Evolutionary conservation across 306 rosid genomes (phyloP), one percentile per base, ranked within the genome.

Genomic region (apple (Malus domestica)): DNA sequence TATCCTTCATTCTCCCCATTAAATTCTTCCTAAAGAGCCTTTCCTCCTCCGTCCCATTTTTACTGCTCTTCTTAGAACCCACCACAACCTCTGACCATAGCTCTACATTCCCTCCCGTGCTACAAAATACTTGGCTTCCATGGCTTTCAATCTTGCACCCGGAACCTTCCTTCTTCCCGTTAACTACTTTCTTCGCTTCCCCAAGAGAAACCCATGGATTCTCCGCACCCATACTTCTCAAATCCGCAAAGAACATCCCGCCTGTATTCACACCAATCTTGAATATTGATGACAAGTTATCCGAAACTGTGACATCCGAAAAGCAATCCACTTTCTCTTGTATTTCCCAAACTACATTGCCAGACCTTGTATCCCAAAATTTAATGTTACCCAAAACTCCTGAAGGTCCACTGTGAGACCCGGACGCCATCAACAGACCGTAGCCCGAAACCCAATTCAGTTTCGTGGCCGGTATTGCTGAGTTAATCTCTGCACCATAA

Each of bases 331-430:
- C 73, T 32, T 86, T 87, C 89, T 95, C 99, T 0, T 82, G 67
- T 46, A 90, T 8, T 75, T 95, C 99, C 92, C 96, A 89, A 2
- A 84, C 96, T 13, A 80, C 78, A 45, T 64, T 83, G 0, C 93
- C 93, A 2, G 96, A 86, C 25, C 97, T 85, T 27, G 88, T 80
- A 59, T 92, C 99, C 99, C 97, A 95, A n/a, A 95, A 80, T 55
- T 85, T 87, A 13, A 95, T 68, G 76, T 85, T 89, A 0, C 99
- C 97, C 45, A 27, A 65, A 15, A 95, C 97, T 0, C 97, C 99
- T 1, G 97, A 92, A 68, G 96, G 97, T 2, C 99, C 97, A 20
- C 99, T 90, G 83, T 95, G 99, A 10, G 97, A 92, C 66, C 97
- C 99, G 7, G 99, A 79, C 4, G 99, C 97, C 96, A 92, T 86